These are phyloP conservation scores for Paratinospora sagittata DNA, from an alignment of 164 flowering plant genomes.

Conservation along the genomic window DNA sequence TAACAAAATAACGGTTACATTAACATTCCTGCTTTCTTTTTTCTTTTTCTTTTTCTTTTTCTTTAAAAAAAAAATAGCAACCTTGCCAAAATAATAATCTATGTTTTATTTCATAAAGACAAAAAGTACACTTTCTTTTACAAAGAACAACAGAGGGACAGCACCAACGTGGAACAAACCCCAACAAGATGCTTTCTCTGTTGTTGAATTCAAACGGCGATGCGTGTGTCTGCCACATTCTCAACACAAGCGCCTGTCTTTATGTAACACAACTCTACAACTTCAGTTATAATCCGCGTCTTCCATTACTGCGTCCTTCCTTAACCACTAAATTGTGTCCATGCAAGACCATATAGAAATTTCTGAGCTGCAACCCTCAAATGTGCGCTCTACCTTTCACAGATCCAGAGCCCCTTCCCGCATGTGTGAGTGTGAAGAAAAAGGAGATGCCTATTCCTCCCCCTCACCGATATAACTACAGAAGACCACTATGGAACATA, in stretches of 20 bases:
- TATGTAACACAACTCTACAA: too few relatives aligned
- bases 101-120: background rate
- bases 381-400: too few relatives aligned
- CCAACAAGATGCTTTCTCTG: background rate
- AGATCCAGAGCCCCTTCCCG: background rate
- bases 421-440: background rate
- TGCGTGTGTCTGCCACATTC: background rate
- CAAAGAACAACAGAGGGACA: background rate
- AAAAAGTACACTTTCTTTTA: too few relatives aligned
- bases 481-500: too few relatives aligned
- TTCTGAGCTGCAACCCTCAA: background rate
- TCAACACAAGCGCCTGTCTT: background rate
- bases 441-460: background rate
- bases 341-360: background rate
- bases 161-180: background rate
- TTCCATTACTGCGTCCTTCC: background rate
- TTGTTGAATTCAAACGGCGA: background rate
- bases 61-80: background rate
- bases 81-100: background rate
- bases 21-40: too few relatives aligned
- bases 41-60: too few relatives aligned
- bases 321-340: background rate
- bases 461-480: too few relatives aligned
- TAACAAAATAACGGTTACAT: too few relatives aligned
- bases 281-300: too few relatives aligned